Percentiles rank a stretch among this genome's conserved stretches.
These are phyloP conservation scores for Pezicula neosporulosa DNA, from an alignment of 2,329 filamentous ascomycete genomes.

Conservation along the genomic window DNA sequence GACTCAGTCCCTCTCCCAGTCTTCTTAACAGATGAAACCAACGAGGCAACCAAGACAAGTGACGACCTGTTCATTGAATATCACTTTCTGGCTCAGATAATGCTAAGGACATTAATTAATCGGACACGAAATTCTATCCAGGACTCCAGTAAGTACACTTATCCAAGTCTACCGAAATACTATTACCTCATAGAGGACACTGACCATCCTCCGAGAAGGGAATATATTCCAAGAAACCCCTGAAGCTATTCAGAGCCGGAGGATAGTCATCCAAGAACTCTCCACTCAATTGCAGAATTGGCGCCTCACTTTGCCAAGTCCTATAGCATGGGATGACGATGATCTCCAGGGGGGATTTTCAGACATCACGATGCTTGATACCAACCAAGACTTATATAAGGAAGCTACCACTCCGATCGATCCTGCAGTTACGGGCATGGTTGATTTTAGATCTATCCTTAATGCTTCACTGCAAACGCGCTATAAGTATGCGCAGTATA, in stretches of 20 bases:
- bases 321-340: not conserved
- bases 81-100: conserved; percentile 4
- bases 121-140: not conserved
- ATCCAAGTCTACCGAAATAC: not conserved
- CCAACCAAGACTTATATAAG: not conserved
- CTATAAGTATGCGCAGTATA: conserved; percentile 8
- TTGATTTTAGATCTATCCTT: not conserved
- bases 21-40: not conserved
- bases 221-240: not conserved
- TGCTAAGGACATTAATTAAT: not conserved
- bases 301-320: not conserved
- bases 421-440: not conserved
- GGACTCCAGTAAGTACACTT: not conserved
- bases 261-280: not conserved
- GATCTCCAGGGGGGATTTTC: not conserved
- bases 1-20: not conserved
- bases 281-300: not conserved
- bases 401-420: not conserved
- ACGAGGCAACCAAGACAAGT: not conserved
- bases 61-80: conserved; percentile 1
- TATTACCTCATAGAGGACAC: not conserved
- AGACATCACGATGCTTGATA: not conserved
- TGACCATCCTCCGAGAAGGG: not conserved
- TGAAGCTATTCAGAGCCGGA: not conserved
- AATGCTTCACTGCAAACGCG: not conserved